Evolutionary conservation across 2,329 filamentous ascomycete genomes (phyloP), one percentile per base, ranked within the genome.

Genomic region (Xylaria multiplex): DNA sequence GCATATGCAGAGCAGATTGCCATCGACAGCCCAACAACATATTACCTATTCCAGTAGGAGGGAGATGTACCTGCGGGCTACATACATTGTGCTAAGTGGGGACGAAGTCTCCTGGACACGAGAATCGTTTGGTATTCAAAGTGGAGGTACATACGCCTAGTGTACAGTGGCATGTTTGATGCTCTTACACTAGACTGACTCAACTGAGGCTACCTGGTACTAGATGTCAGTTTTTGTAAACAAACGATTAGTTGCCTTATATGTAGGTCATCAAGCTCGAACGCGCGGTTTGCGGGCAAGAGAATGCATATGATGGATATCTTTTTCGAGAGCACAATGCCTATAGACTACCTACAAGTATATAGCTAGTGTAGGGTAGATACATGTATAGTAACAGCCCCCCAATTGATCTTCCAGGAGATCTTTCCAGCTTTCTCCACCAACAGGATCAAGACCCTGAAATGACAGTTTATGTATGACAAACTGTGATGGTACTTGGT

Each of bases 361-460:
- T n/a, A n/a, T n/a, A n/a, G n/a, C n/a, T n/a, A n/a, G n/a, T n/a
- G n/a, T n/a, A n/a, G n/a, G n/a, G n/a, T n/a, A n/a, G n/a, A n/a
- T 19, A 19, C 19, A 27, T 30, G 37, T 53, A 35, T 37, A 53
- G 7, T 22, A 53, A 30, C 16, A 27, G 11, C 11, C 32, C 60
- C 60, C 50, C 52, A 27, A 53, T 57, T 50, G 63, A 61, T 53
- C 52, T 61, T 49, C 55, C 32, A 59, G 42, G 42, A 49, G 42
- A 42, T 42, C 32, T 54, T 49, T 49, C 27, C 30, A 61, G 43
- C 46, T 22, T 57, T 55, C 64, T 49, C 64, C 58, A 62, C 63
- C 53, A 45, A 53, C 58, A 57, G 52, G 63, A 62, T 57, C 37
- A 54, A 40, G 63, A 58, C 53, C 63, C 58, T 65, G 58, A 65